Evolutionary conservation across 257 asterid genomes (phyloP).

Genomic region (Jacaranda copaia): DNA sequence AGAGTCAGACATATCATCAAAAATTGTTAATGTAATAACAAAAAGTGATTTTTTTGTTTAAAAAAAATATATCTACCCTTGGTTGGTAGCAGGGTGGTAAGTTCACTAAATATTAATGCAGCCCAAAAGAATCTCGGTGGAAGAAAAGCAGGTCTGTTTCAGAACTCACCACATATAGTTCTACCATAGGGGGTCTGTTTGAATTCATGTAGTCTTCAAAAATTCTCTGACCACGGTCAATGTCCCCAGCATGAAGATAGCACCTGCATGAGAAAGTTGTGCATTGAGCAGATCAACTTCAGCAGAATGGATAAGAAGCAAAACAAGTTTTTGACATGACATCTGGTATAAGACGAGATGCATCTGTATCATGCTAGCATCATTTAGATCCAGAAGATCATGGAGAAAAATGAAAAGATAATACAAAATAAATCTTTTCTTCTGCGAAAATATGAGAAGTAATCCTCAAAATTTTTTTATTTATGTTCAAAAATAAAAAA

Average conservation of each 20-base stretch:
- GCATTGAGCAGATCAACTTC: constrained; percentile 17
- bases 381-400: constrained; percentile 23
- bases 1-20: no score
- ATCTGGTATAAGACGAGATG: constrained; percentile 22
- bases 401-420: neutral
- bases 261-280: constrained; percentile 60
- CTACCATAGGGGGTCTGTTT: constrained; percentile 59
- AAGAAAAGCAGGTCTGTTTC: constrained; percentile 29
- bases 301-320: constrained; percentile 26
- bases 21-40: neutral
- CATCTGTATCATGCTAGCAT: constrained; percentile 8
- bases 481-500: constrained; percentile 5
- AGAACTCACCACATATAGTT: constrained; percentile 74
- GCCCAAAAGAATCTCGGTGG: constrained; percentile 15
- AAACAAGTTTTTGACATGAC: neutral
- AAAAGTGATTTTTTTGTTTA: neutral
- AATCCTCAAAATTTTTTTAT: neutral
- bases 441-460: no score
- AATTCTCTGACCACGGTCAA: constrained; percentile 71
- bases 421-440: neutral
- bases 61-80: neutral
- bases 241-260: constrained; percentile 73
- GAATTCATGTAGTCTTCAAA: constrained; percentile 82
- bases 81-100: constrained; percentile 9
- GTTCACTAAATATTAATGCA: neutral